Evolutionary conservation across 306 rosid species (phyloP).

Genomic region (Acacia acuminata): DNA sequence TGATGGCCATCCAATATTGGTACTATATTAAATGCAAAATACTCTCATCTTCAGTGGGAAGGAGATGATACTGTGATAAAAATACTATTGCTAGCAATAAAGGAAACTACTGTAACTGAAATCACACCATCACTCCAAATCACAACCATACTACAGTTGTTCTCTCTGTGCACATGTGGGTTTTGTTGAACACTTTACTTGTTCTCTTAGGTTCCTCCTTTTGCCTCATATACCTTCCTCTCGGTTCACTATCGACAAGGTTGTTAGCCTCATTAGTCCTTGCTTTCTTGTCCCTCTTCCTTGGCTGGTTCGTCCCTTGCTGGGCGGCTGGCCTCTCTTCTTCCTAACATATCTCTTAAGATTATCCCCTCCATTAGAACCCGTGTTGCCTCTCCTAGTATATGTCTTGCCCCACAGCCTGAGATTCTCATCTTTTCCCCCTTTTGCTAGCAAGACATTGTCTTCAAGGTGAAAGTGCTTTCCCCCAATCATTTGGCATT

Average conservation of each 20-base stretch:
- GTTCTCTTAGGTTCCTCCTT: neutral
- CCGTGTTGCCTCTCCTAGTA: neutral
- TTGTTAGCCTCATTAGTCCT: neutral
- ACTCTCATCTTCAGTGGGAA: neutral
- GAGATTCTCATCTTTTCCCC: neutral
- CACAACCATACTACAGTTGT: neutral
- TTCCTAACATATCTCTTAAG: neutral
- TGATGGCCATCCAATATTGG: neutral
- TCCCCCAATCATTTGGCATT: no score
- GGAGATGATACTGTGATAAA: neutral
- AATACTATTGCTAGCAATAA: neutral
- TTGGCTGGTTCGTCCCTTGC: neutral
- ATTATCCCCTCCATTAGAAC: neutral
- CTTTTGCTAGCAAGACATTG: neutral
- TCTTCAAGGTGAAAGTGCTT: neutral
- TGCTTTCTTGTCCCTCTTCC: neutral
- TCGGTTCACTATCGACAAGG: neutral
- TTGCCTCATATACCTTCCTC: neutral
- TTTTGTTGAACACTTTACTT: neutral
- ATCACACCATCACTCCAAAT: neutral
- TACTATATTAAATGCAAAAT: neutral
- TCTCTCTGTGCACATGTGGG: no score
- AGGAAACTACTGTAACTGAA: neutral
- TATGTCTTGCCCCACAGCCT: neutral
- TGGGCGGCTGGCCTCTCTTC: neutral